Evolutionary conservation across 805 yeast species (phyloP), one percentile per base, ranked within the genome.

Genomic region (Lachancea waltii): DNA sequence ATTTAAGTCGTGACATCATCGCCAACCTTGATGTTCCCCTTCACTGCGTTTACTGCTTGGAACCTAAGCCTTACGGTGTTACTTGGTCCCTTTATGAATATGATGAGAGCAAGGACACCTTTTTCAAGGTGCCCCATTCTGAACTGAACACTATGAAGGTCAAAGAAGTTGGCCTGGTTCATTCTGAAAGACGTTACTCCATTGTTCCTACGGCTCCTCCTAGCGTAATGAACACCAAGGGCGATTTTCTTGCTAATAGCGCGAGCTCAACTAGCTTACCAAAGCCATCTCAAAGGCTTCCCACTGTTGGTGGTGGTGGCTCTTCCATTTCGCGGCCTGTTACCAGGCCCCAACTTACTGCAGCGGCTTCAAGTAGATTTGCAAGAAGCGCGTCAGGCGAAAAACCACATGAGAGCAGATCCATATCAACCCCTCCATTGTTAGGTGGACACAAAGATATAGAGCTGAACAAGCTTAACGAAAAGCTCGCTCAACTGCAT

Each of bases 31-130:
- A 90, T 61, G 89, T 90, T 5, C 97, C 97, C 4, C 66, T 90
- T 39, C 97, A 90, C 55, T 84, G 95, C 7, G 77, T 90, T 7
- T 90, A 89, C 57, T 75, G 90, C 41, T 70, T 90, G 44, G 97
- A 90, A 54, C 87, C 90, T 35, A 85, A 85, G 58, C 97, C 97
- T 0, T 90, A 86, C 60, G 97, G 97, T 2, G 95, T 94, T 2
- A 94, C 86, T 44, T 90, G 95, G 86, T 74, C 82, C 10, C 68
- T 89, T 58, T 90, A 81, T 62, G 95, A 87, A 58, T 90, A 81
- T 63, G 82, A 85, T 51, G 96, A 89, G 49, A 63, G 62, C 2
- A 62, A 70, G 28, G 89, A 87, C 56, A 77, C 85, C 81, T 90
- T 90, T 63, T 72, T 66, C 38, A 76, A 82, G 51, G 80, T 86